A percentile compares a stretch with the other conserved stretches of the same genome.
These are phyloP conservation scores for Aspergillus ostianus DNA, from an alignment of 495 filamentous ascomycete species.

Conservation along the genomic window DNA sequence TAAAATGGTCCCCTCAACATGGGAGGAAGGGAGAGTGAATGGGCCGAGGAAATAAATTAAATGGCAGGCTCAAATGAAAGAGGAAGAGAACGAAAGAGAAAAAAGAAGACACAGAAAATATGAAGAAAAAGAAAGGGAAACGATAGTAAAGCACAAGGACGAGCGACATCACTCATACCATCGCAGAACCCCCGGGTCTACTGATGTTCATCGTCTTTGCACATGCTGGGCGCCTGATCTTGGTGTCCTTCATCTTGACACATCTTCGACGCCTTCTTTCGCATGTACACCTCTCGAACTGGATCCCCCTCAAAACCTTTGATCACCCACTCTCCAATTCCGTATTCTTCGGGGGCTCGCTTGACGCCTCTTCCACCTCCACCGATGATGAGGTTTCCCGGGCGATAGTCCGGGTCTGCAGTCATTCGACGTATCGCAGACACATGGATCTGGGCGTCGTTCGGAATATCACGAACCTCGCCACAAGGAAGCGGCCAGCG, in stretches of 20 bases:
- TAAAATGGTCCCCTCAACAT: background rate
- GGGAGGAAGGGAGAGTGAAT: background rate
- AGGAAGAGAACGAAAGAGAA: background rate
- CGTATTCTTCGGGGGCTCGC: conserved; percentile 56
- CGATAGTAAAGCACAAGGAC: background rate
- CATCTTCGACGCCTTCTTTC: conserved; percentile 32
- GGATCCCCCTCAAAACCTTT: conserved; percentile 60
- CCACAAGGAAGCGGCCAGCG: conserved; percentile 77
- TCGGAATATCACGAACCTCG: conserved; percentile 78
- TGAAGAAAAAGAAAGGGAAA: conserved; percentile 10
- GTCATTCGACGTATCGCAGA: conserved; percentile 74
- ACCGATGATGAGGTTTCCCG: conserved; percentile 78
- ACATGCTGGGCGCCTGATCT: background rate
- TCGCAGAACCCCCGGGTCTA: background rate
- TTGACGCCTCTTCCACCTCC: conserved; percentile 73
- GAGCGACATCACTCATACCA: background rate
- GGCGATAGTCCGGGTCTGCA: conserved; percentile 61
- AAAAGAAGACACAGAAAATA: conserved; percentile 3
- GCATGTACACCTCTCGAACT: conserved; percentile 62
- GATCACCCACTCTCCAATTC: conserved; percentile 74
- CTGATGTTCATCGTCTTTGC: conserved; percentile 7
- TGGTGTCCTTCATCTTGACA: conserved; percentile 11
- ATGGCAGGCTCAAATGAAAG: conserved; percentile 4
- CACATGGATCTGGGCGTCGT: conserved; percentile 66
- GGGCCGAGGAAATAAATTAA: background rate